Conservation (phyloP, 192 early-diverging fungal genomes). For the Backusella macrospora region DNA sequence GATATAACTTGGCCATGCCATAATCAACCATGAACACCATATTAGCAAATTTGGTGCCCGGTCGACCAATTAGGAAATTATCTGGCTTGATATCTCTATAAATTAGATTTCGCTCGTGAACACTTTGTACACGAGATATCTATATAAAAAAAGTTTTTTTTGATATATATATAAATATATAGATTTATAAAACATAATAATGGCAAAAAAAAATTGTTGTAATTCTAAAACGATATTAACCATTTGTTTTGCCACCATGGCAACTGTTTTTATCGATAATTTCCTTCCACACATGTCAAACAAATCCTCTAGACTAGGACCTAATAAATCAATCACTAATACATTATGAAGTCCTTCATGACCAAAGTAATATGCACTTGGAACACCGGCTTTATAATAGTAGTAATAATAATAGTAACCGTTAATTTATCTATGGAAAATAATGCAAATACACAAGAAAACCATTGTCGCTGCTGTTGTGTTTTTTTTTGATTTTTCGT, state of each 20-base stretch:
- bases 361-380: conserved; percentile 93
- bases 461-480: no score
- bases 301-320: conserved; percentile 90
- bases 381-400: conserved; percentile 70
- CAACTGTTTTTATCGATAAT: conserved; percentile 90
- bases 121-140: conserved; percentile 79
- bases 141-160: conserved; percentile 21
- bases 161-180: background rate
- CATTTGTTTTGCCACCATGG: conserved; percentile 96
- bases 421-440: background rate
- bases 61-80: conserved; percentile 92
- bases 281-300: conserved; percentile 93
- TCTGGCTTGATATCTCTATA: conserved; percentile 99
- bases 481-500: background rate
- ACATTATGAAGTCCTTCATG: conserved; percentile 95
- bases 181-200: background rate
- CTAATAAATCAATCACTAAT: conserved; percentile 92
- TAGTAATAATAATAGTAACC: background rate
- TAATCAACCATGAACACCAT: conserved; percentile 93
- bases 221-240: conserved; percentile 41
- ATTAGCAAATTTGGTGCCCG: conserved; percentile 58
- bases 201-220: background rate
- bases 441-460: background rate
- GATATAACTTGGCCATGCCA: conserved; percentile 97
- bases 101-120: conserved; percentile 92